A percentile compares a stretch with the other conserved stretches of the same genome.
These are phyloP conservation scores for Lecanoromycetidae sp. DNA, from an alignment of 2,329 filamentous ascomycete genomes.

Conservation along the genomic window DNA sequence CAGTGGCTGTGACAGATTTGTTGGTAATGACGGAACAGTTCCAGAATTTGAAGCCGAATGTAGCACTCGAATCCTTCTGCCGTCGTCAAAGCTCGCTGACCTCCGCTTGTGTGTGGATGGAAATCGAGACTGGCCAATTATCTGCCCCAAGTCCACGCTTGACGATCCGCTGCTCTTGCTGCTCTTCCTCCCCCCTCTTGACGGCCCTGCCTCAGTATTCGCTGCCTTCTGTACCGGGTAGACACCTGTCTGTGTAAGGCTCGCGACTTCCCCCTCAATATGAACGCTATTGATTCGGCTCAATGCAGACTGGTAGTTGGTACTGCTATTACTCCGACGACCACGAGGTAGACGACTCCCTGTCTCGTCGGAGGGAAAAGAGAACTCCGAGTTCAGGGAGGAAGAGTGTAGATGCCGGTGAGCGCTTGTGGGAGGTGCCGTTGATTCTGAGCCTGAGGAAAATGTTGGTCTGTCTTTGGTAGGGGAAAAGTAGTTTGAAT, in stretches of 20 bases:
- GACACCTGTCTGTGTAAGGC: conserved; percentile 26
- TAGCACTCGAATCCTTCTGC: conserved; percentile 3
- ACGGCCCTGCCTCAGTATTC: conserved; percentile 24
- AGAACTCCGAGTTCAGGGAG: conserved; percentile 46
- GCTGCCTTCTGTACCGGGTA: conserved; percentile 25
- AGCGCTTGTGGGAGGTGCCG: conserved; percentile 21
- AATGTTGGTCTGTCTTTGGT: conserved; percentile 25
- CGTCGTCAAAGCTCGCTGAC: conserved; percentile 21
- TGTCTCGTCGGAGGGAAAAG: conserved; percentile 30
- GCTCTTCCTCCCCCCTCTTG: conserved; percentile 47
- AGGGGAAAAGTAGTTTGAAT: conserved; percentile 22
- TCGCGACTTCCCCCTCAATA: conserved; percentile 28
- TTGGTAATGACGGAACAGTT: conserved; percentile 31
- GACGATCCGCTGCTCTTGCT: conserved; percentile 67
- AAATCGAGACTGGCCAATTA: conserved; percentile 25
- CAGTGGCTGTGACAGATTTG: conserved; percentile 40
- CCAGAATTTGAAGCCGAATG: conserved; percentile 14
- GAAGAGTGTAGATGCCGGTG: conserved; percentile 50
- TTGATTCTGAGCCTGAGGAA: conserved; percentile 24
- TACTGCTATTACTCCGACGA: conserved; percentile 69
- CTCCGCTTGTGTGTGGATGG: conserved; percentile 25
- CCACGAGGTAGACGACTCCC: conserved; percentile 34
- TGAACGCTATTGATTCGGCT: conserved; percentile 53
- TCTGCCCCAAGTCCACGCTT: conserved; percentile 59
- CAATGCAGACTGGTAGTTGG: conserved; percentile 51